Evolutionary conservation across 805 yeast species (phyloP).

Genomic region (Priceomyces medius): DNA sequence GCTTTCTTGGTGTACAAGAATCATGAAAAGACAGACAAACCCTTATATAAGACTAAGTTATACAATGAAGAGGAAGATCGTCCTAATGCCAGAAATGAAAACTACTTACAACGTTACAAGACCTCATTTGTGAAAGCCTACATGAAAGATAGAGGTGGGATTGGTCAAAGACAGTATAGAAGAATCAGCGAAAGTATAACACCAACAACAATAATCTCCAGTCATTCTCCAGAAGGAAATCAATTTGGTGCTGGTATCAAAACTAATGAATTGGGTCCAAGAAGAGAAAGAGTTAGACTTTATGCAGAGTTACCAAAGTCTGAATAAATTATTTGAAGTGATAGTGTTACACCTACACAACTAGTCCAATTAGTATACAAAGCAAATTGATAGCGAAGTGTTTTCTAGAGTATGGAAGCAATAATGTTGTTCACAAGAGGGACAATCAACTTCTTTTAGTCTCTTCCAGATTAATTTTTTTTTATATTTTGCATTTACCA

Average conservation of each 20-base stretch:
- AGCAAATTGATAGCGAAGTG: neutral
- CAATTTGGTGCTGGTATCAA: slow-evolving; percentile 47
- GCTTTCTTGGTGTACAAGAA: slow-evolving; percentile 33
- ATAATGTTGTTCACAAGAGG: neutral
- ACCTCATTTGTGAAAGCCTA: slow-evolving; percentile 41
- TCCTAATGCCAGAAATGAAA: slow-evolving; percentile 33
- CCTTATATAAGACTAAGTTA: slow-evolving; percentile 36
- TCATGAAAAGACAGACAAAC: slow-evolving; percentile 30
- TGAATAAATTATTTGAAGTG: slow-evolving; percentile 2
- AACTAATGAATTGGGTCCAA: slow-evolving; percentile 43
- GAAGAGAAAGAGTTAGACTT: slow-evolving; percentile 40
- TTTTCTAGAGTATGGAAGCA: neutral
- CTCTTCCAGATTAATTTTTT: neutral
- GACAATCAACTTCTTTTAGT: neutral
- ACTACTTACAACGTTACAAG: slow-evolving; percentile 38
- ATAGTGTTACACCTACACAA: too few species aligned
- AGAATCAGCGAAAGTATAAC: slow-evolving; percentile 29
- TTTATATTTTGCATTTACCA: slow-evolving; percentile 3
- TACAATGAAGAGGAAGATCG: slow-evolving; percentile 36
- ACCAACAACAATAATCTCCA: slow-evolving; percentile 35
- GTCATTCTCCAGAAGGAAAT: slow-evolving; percentile 40
- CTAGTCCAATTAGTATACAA: neutral
- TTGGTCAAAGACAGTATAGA: slow-evolving; percentile 43
- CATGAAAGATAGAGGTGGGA: slow-evolving; percentile 46
- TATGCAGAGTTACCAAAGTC: slow-evolving; percentile 33